Base-by-base conservation (phyloP, 371 early-diverging fungal species). In the Nosema muscidifuracis region DNA sequence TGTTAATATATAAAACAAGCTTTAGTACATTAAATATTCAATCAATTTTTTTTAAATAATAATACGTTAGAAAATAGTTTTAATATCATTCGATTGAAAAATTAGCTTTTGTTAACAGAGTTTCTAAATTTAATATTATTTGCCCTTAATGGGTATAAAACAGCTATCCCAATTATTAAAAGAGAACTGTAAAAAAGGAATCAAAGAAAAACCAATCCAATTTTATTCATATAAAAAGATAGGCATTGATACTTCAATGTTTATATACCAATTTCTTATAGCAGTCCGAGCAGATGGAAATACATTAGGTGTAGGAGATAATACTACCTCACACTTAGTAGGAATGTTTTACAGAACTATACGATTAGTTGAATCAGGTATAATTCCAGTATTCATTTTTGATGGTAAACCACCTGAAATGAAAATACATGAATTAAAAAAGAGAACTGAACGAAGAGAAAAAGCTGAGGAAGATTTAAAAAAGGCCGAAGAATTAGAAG, bases 261-360 rank as follows among this genome's bases (percentile, higher is more conserved):
- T 89, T 67, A 89, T 97, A 56, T 99, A 99, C 82, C 99, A 99
- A 86, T 97, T 97, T 84, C 88, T 99, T 83, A 91, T 99, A 73
- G 97, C 98, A 4, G 95, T 99, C 34, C 86, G 98, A 55, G 84
- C 86, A 31, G 94, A 94, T 70, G 97, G 97, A 1, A 87, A 88
- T 77, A 85, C 89, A 64, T 86, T 98, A 43, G 89, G 88, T 18
- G 89, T 87, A 71, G 85, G 85, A 10, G 98, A 97, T 42, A 89
- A 91, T 72, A 92, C 93, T 0, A 99, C 98, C 16, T 90, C 91
- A 84, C 99, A 99, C 82, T 83, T 99, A 50, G 89, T 94, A 87
- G 99, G 99, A 9, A 87, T 96, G 83, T 92, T 97, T 73, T 95
- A 97, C 83, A 90, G 97, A 50, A 95, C 96, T 0, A 89, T 97